Conservation (phyloP, 2,329 filamentous ascomycete genomes). For the Cytospora piceicola region DNA sequence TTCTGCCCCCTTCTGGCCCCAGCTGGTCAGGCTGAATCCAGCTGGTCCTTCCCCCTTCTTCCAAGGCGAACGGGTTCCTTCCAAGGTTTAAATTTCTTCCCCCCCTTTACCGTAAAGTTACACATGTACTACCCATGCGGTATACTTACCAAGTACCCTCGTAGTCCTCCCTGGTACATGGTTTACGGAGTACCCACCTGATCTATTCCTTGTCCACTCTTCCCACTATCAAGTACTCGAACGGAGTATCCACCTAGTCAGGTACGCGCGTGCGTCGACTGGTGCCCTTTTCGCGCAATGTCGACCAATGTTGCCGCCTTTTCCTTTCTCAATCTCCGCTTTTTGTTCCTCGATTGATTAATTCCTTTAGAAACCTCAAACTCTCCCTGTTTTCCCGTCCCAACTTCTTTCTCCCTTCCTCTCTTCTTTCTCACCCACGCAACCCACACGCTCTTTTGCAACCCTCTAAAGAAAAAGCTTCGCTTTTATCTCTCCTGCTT, state of each 20-base stretch:
- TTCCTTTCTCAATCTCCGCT: neutral
- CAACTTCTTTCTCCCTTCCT: neutral
- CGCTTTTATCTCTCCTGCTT: slow-evolving; percentile 20
- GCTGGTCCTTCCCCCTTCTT: no score
- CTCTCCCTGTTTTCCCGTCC: slow-evolving; percentile 16
- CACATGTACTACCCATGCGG: no score
- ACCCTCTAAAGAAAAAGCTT: slow-evolving; percentile 7
- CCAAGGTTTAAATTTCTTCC: neutral
- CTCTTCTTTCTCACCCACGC: slow-evolving; percentile 10
- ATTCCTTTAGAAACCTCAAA: slow-evolving; percentile 16
- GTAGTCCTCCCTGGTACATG: neutral
- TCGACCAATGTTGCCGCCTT: no score
- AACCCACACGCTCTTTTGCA: slow-evolving; percentile 22
- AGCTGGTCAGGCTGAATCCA: no score
- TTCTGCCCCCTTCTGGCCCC: neutral
- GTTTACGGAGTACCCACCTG: neutral
- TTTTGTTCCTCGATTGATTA: neutral
- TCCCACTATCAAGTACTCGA: no score
- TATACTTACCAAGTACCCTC: neutral
- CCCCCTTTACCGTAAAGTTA: neutral
- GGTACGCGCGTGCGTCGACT: no score
- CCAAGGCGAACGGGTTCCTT: neutral
- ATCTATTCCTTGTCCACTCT: neutral
- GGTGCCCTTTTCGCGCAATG: no score
- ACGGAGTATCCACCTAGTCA: neutral